Conservation (phyloP, 1,139 yeast species). For the Magnusiomyces paraingens region DNA sequence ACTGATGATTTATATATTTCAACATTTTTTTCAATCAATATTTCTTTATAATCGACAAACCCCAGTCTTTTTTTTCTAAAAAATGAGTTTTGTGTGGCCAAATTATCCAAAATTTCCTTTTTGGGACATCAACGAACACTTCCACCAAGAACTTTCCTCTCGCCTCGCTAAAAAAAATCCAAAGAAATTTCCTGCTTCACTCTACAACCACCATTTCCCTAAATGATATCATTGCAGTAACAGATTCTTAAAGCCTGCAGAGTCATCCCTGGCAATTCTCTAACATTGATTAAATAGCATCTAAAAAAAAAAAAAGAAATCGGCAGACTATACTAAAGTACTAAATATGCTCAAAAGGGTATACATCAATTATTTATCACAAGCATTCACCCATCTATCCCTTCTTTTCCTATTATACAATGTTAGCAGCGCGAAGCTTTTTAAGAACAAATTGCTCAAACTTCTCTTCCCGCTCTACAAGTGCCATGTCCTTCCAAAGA, state of each 20-base stretch:
- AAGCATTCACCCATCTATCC: not conserved
- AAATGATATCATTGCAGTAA: no score
- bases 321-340: no score
- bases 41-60: not conserved
- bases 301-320: no score
- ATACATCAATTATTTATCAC: no score
- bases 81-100: not conserved
- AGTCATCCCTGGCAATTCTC: no score
- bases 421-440: not conserved
- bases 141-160: not conserved
- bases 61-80: no score
- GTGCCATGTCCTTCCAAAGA: constrained; percentile 22
- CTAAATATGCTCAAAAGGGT: no score
- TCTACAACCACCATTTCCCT: no score
- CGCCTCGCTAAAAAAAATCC: no score
- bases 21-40: not conserved
- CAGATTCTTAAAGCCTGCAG: no score
- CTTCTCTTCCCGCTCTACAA: constrained; percentile 7
- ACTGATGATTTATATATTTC: not conserved
- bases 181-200: no score
- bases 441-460: constrained; percentile 6
- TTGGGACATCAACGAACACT: constrained; percentile 12
- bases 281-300: no score
- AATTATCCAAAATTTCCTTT: constrained; percentile 9
- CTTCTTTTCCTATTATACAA: not conserved